These are phyloP conservation scores for Cercospora janseana DNA, from an alignment of 2,329 filamentous ascomycete species.

Conservation along the genomic window DNA sequence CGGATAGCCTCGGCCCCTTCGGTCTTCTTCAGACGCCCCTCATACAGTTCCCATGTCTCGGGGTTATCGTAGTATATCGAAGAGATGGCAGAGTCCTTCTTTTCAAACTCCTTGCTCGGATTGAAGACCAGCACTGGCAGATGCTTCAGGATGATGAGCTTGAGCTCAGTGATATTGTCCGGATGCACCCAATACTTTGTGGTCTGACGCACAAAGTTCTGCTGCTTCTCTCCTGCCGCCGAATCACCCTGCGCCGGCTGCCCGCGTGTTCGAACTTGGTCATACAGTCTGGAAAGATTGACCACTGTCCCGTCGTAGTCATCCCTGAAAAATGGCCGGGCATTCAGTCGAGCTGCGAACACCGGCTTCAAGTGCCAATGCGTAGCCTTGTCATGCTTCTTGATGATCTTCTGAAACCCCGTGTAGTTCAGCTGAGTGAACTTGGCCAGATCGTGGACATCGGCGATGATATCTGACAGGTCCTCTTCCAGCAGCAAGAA, in stretches of 20 bases:
- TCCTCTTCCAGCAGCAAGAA: constrained; percentile 93
- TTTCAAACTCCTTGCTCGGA: constrained; percentile 90
- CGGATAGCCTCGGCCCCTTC: constrained; percentile 96
- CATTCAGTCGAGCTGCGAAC: constrained; percentile 91
- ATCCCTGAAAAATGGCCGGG: constrained; percentile 97
- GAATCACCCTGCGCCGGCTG: constrained; percentile 91
- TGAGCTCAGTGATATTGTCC: constrained; percentile 96
- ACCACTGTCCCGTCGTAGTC: constrained; percentile 97
- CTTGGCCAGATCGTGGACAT: constrained; percentile 96
- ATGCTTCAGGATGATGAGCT: constrained; percentile 97
- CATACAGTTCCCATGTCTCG: constrained; percentile 89
- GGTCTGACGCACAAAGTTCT: constrained; percentile 93
- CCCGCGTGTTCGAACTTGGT: constrained; percentile 87
- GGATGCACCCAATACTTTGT: constrained; percentile 99
- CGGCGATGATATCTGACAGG: constrained; percentile 94
- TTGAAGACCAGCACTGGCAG: constrained; percentile 97
- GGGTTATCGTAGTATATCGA: constrained; percentile 99
- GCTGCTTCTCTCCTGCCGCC: constrained; percentile 84
- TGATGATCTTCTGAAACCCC: constrained; percentile 99
- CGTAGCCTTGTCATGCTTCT: constrained; percentile 97
- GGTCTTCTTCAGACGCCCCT: constrained; percentile 92
- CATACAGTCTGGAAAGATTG: constrained; percentile 91
- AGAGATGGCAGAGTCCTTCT: constrained; percentile 87
- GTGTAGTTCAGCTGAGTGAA: constrained; percentile 99
- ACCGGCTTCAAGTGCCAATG: constrained; percentile 89